Base-by-base conservation (phyloP, 2,329 filamentous ascomycete genomes). In the Myriosclerotinia scirpicola region DNA sequence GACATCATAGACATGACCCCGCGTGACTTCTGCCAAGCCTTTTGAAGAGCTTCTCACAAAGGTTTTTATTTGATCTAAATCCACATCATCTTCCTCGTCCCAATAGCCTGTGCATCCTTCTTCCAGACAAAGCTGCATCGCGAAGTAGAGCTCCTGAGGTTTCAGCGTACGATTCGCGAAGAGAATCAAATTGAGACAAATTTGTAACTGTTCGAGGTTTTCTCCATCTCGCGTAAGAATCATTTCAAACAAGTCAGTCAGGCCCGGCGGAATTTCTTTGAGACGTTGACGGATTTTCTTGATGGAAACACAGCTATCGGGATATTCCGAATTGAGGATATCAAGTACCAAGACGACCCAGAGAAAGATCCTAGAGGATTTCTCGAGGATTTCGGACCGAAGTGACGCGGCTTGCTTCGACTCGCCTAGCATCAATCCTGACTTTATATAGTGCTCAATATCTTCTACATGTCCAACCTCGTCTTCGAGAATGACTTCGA, bases 121-220 rank as follows among this genome's bases (percentile, higher is more conserved):
- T 20, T 69, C 61, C 3, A 73, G 53, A 52, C 56, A 22, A 63
- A 70, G 48, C 55, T 69, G 60, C 42, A 72, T 60, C 20, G 72
- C 71, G 34, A 70, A 72, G 40, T 73, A 73, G 34, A 73, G 67
- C 34, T 72, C 71, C 20, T 68, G 64, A n/a, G 65, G 70, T 30
- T 71, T 71, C n/a, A 71, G 54, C 55, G 70, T 69, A 55, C 69
- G 67, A 61, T 30, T 65, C 17, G 85, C 78, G 34, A 80, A 87
- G 0, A 88, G 75, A 0, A 88, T 76, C 81, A 82, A 87, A 26
- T 82, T 79, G 0, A 88, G 67, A 40, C 80, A 85, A 0, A 84
- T 69, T 0, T 79, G 65, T 0, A 87, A 69, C 0, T 78, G 74
- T 0, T 81, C 74, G 56, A 75, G 74, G 6, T 84, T 77, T 0